Evolutionary conservation across 2,329 filamentous ascomycete species (phyloP).

Genomic region (Sclerotinia trifoliorum): DNA sequence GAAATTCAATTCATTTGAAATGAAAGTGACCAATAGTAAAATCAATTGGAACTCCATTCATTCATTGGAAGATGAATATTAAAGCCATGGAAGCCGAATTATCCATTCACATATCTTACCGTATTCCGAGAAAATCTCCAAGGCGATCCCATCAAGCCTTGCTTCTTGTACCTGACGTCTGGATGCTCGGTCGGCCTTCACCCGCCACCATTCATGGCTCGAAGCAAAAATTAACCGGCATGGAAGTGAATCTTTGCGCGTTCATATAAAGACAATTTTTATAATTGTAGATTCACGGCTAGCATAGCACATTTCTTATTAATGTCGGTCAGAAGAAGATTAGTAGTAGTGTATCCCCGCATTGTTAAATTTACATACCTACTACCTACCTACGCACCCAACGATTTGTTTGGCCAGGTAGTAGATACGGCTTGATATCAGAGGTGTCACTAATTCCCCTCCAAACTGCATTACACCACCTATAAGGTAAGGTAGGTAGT

Average conservation of each 20-base stretch:
- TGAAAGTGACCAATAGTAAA: slow-evolving; percentile 10
- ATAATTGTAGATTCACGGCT: neutral
- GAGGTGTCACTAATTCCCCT: too few relatives aligned
- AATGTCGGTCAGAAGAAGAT: neutral
- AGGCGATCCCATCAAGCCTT: slow-evolving; percentile 12
- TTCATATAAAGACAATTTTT: neutral
- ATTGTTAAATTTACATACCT: neutral
- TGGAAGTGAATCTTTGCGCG: neutral
- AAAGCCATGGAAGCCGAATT: neutral
- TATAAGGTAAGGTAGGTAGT: neutral
- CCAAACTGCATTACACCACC: neutral
- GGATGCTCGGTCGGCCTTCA: neutral
- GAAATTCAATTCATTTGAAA: neutral
- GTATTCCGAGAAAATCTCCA: slow-evolving; percentile 7
- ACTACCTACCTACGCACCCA: neutral
- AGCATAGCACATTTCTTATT: neutral
- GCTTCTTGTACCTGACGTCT: slow-evolving; percentile 22
- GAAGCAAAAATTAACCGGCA: neutral
- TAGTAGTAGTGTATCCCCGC: neutral
- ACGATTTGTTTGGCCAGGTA: too few relatives aligned
- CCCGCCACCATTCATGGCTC: slow-evolving; percentile 10
- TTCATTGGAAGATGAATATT: slow-evolving; percentile 13
- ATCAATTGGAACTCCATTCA: slow-evolving; percentile 9
- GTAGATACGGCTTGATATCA: too few relatives aligned
- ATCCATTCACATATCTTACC: slow-evolving; percentile 21